A percentile compares a stretch with the other conserved stretches of the same genome.
Evolutionary conservation across 495 filamentous ascomycete species (phyloP).

Genomic region (Haplographium delicatum): DNA sequence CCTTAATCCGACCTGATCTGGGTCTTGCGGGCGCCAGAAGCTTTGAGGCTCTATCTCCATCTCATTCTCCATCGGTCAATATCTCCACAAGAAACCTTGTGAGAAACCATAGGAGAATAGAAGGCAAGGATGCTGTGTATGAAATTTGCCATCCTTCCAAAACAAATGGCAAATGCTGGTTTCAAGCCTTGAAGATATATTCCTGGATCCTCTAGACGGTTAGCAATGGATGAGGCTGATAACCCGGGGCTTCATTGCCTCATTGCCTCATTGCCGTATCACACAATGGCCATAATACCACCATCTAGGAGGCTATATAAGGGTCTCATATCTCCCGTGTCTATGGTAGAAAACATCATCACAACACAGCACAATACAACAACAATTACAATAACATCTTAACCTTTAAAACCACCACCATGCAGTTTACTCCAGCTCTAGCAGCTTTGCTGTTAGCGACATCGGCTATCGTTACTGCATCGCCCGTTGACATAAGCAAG

Average conservation of each 20-base stretch:
- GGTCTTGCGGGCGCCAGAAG: too few species aligned
- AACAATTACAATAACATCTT: background rate
- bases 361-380: background rate
- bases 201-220: background rate
- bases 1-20: too few species aligned
- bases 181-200: background rate
- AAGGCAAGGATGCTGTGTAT: too few species aligned
- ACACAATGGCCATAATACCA: background rate
- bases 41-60: too few species aligned
- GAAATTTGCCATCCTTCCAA: too few species aligned
- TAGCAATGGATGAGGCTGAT: background rate
- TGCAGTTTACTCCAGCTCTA: background rate
- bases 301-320: background rate
- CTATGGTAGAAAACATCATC: background rate
- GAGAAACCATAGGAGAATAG: too few species aligned
- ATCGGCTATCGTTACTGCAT: background rate
- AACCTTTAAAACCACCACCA: background rate
- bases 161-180: background rate
- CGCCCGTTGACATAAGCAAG: too few species aligned
- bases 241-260: background rate
- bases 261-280: background rate
- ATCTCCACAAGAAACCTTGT: too few species aligned
- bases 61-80: too few species aligned
- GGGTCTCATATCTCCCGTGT: background rate
- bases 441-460: background rate